Evolutionary conservation across 768 basidiomycete genomes (phyloP), one percentile per base, ranked within the genome.

Genomic region (Hypholoma sublateritium): DNA sequence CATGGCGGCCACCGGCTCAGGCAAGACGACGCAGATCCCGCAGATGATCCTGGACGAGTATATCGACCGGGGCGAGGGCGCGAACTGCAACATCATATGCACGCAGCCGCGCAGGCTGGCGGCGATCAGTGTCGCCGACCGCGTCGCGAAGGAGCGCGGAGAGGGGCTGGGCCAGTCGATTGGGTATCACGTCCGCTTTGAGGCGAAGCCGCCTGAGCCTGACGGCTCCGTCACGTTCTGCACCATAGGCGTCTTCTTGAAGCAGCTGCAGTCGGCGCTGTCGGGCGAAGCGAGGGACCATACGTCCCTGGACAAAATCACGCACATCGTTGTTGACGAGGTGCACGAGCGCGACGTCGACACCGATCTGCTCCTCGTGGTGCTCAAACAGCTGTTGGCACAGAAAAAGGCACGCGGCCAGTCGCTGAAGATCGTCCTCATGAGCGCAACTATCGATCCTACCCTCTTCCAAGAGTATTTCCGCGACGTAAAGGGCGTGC

Each of bases 401-500:
- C 87, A 93, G 56, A 84, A 94, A 62, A 87, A 82, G 67, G 76
- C 82, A 5, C 81, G 82, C 60, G 80, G 82, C 11, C 82, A 86
- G 46, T 86, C 90, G 2, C 73, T 98, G 70, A 95, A 94, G 70
- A 78, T 98, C 60, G 73, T 97, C 42, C 81, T 98, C 55, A 97
- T 98, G 95, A 95, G 92, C 66, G 95, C 95, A 8, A 98, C 95
- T 43, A 93, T 98, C 67, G 92, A 97, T 64, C 90, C 95, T 8
- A 82, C 82, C 0, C 79, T 96, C 22, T 98, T 97, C 82, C 88
- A 91, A 67, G 74, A 80, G 11, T 98, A 98, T 74, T 98, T 98
- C 77, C 74, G 77, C 7, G 83, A 89, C 65, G 75, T 81, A 16
- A 59, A 71, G 0, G 86, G 85, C 19, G 67, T 74, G 13, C 85